Evolutionary conservation across 2,329 filamentous ascomycete genomes (phyloP).

Genomic region (Venturia oleaginea): DNA sequence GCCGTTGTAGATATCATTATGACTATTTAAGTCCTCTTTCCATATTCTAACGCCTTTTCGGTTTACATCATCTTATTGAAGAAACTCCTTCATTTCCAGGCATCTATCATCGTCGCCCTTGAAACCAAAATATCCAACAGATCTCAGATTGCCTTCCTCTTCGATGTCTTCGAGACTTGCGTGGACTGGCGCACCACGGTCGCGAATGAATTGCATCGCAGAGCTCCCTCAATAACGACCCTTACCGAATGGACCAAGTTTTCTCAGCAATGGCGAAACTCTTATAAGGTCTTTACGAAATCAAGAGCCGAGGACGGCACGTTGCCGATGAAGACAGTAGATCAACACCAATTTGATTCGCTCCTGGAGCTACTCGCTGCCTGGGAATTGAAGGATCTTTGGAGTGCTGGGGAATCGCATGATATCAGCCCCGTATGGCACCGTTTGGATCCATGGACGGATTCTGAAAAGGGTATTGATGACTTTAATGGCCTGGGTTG

Average conservation of each 20-base stretch:
- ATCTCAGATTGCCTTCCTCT: slow-evolving; percentile 47
- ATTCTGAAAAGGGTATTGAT: slow-evolving; percentile 50
- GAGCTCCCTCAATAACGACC: slow-evolving; percentile 41
- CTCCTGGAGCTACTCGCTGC: slow-evolving; percentile 49
- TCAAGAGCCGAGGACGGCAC: slow-evolving; percentile 38
- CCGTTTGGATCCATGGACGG: slow-evolving; percentile 58
- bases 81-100: neutral
- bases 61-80: neutral
- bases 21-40: neutral
- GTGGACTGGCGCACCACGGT: slow-evolving; percentile 70
- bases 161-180: slow-evolving; percentile 72
- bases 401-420: slow-evolving; percentile 33
- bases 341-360: slow-evolving; percentile 59
- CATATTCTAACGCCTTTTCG: neutral
- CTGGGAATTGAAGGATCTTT: slow-evolving; percentile 51
- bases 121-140: neutral
- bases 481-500: slow-evolving; percentile 44
- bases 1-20: neutral
- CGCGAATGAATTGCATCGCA: slow-evolving; percentile 45
- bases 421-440: slow-evolving; percentile 59
- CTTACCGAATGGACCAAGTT: slow-evolving; percentile 53
- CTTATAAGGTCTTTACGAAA: slow-evolving; percentile 53
- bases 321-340: slow-evolving; percentile 56
- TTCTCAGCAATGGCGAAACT: slow-evolving; percentile 60
- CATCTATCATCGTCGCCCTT: neutral